Base-by-base conservation (phyloP, 2,329 filamentous ascomycete genomes). In the Claviceps maximensis region DNA sequence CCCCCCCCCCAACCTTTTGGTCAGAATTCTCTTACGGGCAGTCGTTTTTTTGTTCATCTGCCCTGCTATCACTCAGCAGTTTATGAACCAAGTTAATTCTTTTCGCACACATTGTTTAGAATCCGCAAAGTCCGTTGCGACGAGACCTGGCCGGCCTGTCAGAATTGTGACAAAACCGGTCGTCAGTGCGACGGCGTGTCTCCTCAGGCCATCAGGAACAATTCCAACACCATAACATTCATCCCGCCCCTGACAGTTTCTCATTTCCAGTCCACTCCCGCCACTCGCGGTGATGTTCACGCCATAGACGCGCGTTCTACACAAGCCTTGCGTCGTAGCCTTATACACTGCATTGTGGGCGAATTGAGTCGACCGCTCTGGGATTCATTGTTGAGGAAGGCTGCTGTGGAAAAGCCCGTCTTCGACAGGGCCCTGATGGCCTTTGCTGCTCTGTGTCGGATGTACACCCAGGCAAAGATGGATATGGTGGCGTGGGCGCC, bases 121-220 rank as follows among this genome's bases (percentile, higher is more conserved):
- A 52, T 54, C 21, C 57, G 57, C 42, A 58, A 58, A 45, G 54
- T 58, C 27, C 57, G 57, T 19, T 58, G 57, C 40, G 56, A 57
- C 50, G 57, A 58, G 13, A 57, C 57, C 1, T 52, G 49, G 36
- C 57, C 57, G 23, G 49, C 51, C 27, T 57, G 56, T 45, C 53
- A 53, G 47, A 57, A 57, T 45, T 58, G 57, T 50, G 56, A 33
- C 10, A 56, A 50, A 50, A 54, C 54, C 6, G 53, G 56, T 19
- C 54, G 54, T 4, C 49, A 54, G 46, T 58, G 56, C 31, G 56
- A 57, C 42, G 57, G 56, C 19, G 57, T 57, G 45, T 52, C 51
- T 38, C 47, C 51, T 17, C 51, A 49, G 23, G 36, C 47, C n/a
- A 13, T 25, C 23, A 25, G 31, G 2, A 40, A 40, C 25, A 47